Conservation (phyloP, 768 basidiomycete species). For the Pulveroboletus sp. region DNA sequence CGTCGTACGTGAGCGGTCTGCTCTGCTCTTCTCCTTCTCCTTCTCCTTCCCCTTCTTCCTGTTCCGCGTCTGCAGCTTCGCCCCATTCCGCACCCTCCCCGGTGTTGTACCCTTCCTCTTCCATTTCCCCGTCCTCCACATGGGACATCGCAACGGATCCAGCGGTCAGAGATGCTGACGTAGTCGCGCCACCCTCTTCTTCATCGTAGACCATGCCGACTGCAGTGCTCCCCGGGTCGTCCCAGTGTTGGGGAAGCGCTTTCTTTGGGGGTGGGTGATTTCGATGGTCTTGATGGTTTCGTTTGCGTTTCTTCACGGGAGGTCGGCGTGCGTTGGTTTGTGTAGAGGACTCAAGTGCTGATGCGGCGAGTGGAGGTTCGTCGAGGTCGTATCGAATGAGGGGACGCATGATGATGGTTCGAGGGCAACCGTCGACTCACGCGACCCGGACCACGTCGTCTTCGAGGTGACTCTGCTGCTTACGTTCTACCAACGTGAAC, state of each 20-base stretch:
- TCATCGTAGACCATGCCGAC: constrained; percentile 33
- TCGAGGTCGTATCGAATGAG: background rate
- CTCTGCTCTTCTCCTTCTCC: constrained; percentile 48
- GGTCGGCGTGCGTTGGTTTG: constrained; percentile 19
- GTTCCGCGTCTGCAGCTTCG: constrained; percentile 25
- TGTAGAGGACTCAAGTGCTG: background rate
- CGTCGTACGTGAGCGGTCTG: constrained; percentile 61
- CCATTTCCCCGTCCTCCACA: constrained; percentile 19
- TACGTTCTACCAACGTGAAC: too few relatives aligned
- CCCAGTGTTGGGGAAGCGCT: constrained; percentile 38
- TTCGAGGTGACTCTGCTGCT: too few relatives aligned
- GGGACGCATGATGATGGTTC: too few relatives aligned
- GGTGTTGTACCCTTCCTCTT: constrained; percentile 2
- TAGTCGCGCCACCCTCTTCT: constrained; percentile 3
- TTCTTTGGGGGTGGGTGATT: constrained; percentile 6
- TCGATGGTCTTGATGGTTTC: constrained; percentile 18
- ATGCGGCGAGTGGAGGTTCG: constrained; percentile 1
- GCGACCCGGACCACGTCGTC: too few relatives aligned
- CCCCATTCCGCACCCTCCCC: constrained; percentile 8
- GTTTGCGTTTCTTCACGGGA: constrained; percentile 52
- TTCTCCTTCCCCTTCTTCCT: constrained; percentile 46
- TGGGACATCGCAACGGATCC: constrained; percentile 1
- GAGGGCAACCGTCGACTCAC: too few relatives aligned
- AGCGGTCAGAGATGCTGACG: background rate
- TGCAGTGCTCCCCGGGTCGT: constrained; percentile 34